Evolutionary conservation across 139 green algal species (phyloP).

Genomic region (Pseudopediastrum boryanum): DNA sequence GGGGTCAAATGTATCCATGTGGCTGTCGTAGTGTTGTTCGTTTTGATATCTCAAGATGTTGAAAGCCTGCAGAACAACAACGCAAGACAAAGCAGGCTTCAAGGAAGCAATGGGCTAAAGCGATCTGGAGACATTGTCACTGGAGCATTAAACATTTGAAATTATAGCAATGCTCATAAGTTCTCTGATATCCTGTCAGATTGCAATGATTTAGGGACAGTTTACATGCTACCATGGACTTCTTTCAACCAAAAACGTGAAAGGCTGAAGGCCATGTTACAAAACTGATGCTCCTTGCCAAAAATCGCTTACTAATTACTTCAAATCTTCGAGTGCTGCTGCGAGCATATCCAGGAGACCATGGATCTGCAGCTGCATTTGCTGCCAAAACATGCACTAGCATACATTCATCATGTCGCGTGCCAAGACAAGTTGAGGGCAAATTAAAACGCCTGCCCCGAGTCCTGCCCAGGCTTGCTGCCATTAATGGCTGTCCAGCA

Average conservation of each 20-base stretch:
- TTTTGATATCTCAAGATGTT: constrained; percentile 66
- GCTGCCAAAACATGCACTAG: too few species aligned
- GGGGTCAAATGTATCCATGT: constrained; percentile 64
- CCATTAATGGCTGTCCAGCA: too few species aligned
- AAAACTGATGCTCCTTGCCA: too few species aligned
- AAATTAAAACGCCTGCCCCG: too few species aligned
- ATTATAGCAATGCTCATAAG: not conserved
- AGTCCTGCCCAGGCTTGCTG: too few species aligned
- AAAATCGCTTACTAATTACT: too few species aligned
- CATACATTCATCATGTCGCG: too few species aligned
- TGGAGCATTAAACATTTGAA: not conserved
- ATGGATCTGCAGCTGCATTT: too few species aligned
- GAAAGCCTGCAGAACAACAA: constrained; percentile 47
- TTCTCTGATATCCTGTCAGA: not conserved
- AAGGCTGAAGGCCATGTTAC: too few species aligned
- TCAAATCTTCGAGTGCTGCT: too few species aligned
- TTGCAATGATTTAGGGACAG: not conserved
- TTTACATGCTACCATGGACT: not conserved
- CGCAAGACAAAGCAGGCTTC: not conserved
- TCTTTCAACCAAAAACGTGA: not conserved
- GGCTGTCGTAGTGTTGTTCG: constrained; percentile 60
- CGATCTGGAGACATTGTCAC: not conserved
- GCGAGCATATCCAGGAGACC: too few species aligned
- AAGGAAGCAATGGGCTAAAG: not conserved
- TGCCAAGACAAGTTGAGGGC: too few species aligned